Evolutionary conservation across 1,139 yeast genomes (phyloP), one percentile per base, ranked within the genome.

Genomic region (Sugiyamaella neomexicana): DNA sequence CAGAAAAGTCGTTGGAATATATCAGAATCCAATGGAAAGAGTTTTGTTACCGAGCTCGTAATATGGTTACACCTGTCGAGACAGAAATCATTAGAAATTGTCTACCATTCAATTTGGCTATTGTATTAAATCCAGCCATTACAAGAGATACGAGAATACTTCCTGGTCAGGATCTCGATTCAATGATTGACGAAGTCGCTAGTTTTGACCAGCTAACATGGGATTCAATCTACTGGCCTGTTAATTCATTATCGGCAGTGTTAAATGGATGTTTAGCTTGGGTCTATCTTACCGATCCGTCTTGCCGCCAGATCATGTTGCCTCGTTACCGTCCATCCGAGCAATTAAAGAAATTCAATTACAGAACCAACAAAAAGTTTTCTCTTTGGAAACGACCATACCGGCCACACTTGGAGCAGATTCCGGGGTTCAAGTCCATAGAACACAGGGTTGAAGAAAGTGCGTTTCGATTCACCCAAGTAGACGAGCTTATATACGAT

Each of bases 171-270:
- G 32, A 20, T 16, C 29, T 13, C 10, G 44, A 46, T 13, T 17
- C 44, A 36, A 37, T 46, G 50, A 46, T 46, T 27, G 5, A 25
- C 15, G 38, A 46, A 2, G 12, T 46, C 20, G 37, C 44, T 15
- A 27, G 44, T 13, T 16, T 37, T 13, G 23, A 46, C 5, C 9
- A 25, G 13, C 7, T 46, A 37, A 12, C 42, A 8, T 46, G 50
- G 50, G 43, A 46, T 27, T 46, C 41, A n/a, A 25, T 46, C 13
- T 46, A 46, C 15, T 46, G 50, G 50, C 50, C 50, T 15, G 50
- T 46, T 15, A 46, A 46, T 37, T 46, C 50, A 15, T 20, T 46
- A 25, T 46, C 50, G n/a, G 43, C 50, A 7, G 50, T 46, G 7
- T 37, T 46, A n/a, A 46, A 46, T 27, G 50, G 29, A 13, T 46